Evolutionary conservation across 805 yeast genomes (phyloP).

Genomic region (Sugiyamaella lignohabitans): DNA sequence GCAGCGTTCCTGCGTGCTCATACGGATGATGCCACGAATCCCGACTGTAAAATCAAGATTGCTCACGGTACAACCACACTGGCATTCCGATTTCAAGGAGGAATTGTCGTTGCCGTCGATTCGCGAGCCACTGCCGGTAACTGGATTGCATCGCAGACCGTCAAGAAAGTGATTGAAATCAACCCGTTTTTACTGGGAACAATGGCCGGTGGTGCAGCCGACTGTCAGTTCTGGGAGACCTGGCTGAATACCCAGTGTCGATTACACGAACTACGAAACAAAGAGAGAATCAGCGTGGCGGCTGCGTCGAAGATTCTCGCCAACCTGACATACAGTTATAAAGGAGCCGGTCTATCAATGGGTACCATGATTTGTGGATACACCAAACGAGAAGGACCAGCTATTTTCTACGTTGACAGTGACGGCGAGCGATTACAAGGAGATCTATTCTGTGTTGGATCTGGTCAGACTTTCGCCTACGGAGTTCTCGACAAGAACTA

Average conservation of each 20-base stretch:
- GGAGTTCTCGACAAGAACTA: conserved; percentile 94
- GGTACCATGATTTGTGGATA: conserved; percentile 99
- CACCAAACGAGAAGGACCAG: conserved; percentile 91
- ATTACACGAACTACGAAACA: conserved; percentile 87
- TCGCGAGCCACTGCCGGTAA: conserved; percentile 97
- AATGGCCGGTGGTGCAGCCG: conserved; percentile 99
- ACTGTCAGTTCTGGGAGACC: conserved; percentile 98
- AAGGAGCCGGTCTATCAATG: conserved; percentile 98
- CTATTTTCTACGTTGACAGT: conserved; percentile 92
- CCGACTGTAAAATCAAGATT: conserved; percentile 90
- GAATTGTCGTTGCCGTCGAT: conserved; percentile 92
- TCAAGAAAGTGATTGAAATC: conserved; percentile 93
- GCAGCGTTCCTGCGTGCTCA: conserved; percentile 94
- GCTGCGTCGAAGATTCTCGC: conserved; percentile 93
- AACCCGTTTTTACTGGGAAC: conserved; percentile 94
- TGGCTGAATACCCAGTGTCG: conserved; percentile 98
- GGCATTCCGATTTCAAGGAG: conserved; percentile 93
- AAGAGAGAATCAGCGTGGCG: conserved; percentile 90
- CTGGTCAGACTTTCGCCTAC: conserved; percentile 98
- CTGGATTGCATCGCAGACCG: conserved; percentile 98
- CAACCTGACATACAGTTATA: conserved; percentile 85
- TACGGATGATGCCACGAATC: conserved; percentile 88
- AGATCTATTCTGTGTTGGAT: conserved; percentile 93
- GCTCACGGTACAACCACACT: conserved; percentile 99
- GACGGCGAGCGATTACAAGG: conserved; percentile 96